phyloP scores from a whole-genome alignment of 352 stramenopile genomes.

The Phytopythium vexans region DNA sequence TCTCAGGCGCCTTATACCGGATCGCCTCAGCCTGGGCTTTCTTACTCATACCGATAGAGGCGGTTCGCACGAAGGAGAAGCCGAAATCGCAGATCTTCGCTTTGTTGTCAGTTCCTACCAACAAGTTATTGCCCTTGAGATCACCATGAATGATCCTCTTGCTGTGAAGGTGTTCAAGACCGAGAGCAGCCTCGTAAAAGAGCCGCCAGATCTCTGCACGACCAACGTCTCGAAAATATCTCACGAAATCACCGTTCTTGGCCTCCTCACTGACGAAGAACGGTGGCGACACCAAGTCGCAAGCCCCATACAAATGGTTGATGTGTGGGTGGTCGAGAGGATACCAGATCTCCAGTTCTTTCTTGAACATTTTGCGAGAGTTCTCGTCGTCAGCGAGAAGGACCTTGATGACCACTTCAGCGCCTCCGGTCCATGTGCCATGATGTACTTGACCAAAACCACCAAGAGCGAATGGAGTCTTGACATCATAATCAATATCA shows the following conservation, averaged over 20 bases:
- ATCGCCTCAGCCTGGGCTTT: slow-evolving; percentile 31
- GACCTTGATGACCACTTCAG: slow-evolving; percentile 34
- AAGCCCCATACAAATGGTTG: slow-evolving; percentile 42
- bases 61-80: slow-evolving; percentile 29
- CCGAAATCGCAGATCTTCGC: slow-evolving; percentile 48
- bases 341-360: slow-evolving; percentile 33
- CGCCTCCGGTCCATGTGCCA: slow-evolving; percentile 26
- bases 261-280: slow-evolving; percentile 46
- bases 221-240: slow-evolving; percentile 27
- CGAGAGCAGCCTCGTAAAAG: slow-evolving; percentile 33
- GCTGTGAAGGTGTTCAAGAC: slow-evolving; percentile 54
- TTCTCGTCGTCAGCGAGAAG: slow-evolving; percentile 17
- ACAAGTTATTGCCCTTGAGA: slow-evolving; percentile 86
- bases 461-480: slow-evolving; percentile 12
- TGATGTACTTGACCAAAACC: slow-evolving; percentile 27
- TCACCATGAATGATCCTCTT: slow-evolving; percentile 77
- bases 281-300: slow-evolving; percentile 27
- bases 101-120: slow-evolving; percentile 48
- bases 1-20: slow-evolving; percentile 41
- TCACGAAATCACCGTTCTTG: slow-evolving; percentile 32
- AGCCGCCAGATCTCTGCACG: slow-evolving; percentile 6
- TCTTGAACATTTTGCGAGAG: slow-evolving; percentile 20
- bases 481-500: slow-evolving; percentile 12
- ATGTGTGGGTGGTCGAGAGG: slow-evolving; percentile 18
- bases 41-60: slow-evolving; percentile 22